These are phyloP conservation scores for Phytophthora citricola DNA, from an alignment of 352 stramenopile genomes.

Conservation along the genomic window DNA sequence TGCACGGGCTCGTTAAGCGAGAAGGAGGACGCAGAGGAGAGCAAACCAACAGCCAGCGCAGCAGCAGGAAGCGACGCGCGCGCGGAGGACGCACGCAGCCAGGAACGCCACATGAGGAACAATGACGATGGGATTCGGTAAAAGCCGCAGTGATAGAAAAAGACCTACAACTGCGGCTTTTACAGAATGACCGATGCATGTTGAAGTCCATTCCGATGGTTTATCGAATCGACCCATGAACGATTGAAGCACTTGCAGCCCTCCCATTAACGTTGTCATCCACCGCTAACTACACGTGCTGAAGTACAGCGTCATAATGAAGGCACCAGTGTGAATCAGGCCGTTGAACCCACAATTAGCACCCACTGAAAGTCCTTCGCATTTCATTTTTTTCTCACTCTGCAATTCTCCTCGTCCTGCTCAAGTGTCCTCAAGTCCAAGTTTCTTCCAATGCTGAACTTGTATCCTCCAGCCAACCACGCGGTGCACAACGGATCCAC, in stretches of 20 bases:
- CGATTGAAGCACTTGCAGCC: too few species aligned
- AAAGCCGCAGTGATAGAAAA: background rate
- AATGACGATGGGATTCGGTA: background rate
- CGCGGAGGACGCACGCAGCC: constrained; percentile 6
- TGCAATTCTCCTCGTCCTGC: background rate
- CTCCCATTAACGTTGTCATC: too few species aligned
- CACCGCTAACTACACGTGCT: too few species aligned
- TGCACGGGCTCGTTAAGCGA: constrained; percentile 21
- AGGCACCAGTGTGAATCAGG: background rate
- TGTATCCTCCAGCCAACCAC: constrained; percentile 75
- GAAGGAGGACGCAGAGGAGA: background rate
- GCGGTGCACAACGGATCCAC: constrained; percentile 55
- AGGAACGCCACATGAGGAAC: constrained; percentile 21
- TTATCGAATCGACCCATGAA: too few species aligned
- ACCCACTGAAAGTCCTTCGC: background rate
- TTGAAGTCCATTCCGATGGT: too few species aligned
- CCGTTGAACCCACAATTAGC: too few species aligned
- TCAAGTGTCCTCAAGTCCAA: background rate
- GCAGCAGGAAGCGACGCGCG: background rate
- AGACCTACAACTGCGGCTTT: too few species aligned
- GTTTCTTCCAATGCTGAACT: constrained; percentile 55
- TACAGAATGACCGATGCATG: too few species aligned
- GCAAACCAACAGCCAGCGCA: constrained; percentile 1
- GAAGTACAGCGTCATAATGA: too few species aligned
- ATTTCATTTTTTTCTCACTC: background rate